A percentile compares a stretch with the other conserved stretches of the same genome.
These are phyloP conservation scores for Neonectria hederae DNA, from an alignment of 2,329 filamentous ascomycete species.

Conservation along the genomic window DNA sequence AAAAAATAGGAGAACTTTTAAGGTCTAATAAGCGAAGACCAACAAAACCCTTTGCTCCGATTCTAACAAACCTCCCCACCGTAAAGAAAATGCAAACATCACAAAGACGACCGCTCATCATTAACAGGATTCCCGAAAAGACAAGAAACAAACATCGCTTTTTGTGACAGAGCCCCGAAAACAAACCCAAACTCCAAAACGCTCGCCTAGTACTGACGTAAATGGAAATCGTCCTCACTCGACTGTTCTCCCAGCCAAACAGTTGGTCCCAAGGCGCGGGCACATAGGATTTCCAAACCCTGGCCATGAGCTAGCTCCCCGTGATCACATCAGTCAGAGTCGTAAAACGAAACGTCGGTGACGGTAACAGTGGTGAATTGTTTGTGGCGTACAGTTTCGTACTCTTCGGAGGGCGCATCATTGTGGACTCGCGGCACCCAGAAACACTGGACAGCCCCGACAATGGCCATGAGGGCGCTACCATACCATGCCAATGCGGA, in stretches of 20 bases:
- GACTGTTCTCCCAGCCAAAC: background rate
- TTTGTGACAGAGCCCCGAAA: background rate
- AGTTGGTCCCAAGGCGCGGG: background rate
- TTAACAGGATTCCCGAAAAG: background rate
- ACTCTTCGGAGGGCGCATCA: constrained; percentile 44
- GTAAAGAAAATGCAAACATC: background rate
- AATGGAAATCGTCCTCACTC: constrained; percentile 2
- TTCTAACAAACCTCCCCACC: background rate
- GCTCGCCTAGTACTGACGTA: constrained; percentile 4
- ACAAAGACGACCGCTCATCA: background rate
- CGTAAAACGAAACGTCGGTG: constrained; percentile 46
- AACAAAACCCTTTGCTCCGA: background rate
- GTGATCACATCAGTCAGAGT: constrained; percentile 29
- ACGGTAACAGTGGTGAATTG: constrained; percentile 30
- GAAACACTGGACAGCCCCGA: constrained; percentile 70
- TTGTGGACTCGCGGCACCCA: constrained; percentile 52
- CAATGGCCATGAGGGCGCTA: constrained; percentile 63
- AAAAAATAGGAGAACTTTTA: background rate
- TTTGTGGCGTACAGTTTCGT: constrained; percentile 31
- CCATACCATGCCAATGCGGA: constrained; percentile 72
- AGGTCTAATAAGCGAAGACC: background rate
- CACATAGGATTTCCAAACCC: background rate
- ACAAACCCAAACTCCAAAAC: constrained; percentile 24
- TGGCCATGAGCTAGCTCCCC: background rate
- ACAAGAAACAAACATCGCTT: constrained; percentile 3